Percentiles rank a stretch among this genome's conserved stretches.
phyloP scores from a whole-genome alignment of 2,329 filamentous ascomycete genomes.

The Bipolaris victoriae region DNA sequence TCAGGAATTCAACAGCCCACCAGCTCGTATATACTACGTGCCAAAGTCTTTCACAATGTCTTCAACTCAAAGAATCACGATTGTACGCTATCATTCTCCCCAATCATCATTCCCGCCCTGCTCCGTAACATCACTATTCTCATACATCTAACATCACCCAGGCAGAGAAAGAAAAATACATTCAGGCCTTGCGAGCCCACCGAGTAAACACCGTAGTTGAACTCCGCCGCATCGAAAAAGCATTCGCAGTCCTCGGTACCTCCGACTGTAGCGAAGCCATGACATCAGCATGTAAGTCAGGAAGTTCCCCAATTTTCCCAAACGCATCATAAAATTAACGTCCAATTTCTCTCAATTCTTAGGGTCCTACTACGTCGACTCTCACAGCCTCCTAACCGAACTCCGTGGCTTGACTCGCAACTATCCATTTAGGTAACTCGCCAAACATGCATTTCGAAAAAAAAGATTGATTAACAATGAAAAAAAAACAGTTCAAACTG shows the following conservation, averaged over 20 bases:
- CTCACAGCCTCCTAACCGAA: slow-evolving; percentile 71
- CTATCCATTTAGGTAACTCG: slow-evolving; percentile 64
- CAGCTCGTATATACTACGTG: slow-evolving; percentile 30
- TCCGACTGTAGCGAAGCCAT: slow-evolving; percentile 69
- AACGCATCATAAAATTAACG: too few species aligned
- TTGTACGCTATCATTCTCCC: slow-evolving; percentile 23
- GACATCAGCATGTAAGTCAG: slow-evolving; percentile 65
- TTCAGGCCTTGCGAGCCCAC: slow-evolving; percentile 68
- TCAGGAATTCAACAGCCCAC: slow-evolving; percentile 35
- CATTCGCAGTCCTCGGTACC: slow-evolving; percentile 64
- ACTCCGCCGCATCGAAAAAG: slow-evolving; percentile 72
- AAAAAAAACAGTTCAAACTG: slow-evolving; percentile 59
- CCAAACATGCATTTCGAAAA: too few species aligned
- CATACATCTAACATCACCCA: slow-evolving; percentile 28
- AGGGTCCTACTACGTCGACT: slow-evolving; percentile 71
- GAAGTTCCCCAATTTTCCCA: background rate
- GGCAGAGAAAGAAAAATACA: slow-evolving; percentile 61
- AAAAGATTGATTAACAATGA: background rate
- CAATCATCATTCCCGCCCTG: background rate
- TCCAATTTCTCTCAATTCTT: too few species aligned
- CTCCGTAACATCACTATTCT: too few species aligned
- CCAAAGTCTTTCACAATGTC: slow-evolving; percentile 39
- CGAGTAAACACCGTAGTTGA: slow-evolving; percentile 76
- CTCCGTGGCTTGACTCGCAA: slow-evolving; percentile 70
- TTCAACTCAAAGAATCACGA: slow-evolving; percentile 27